phyloP scores from a whole-genome alignment of 73 alveolate genomes.

The Tetrahymena thermophila region DNA sequence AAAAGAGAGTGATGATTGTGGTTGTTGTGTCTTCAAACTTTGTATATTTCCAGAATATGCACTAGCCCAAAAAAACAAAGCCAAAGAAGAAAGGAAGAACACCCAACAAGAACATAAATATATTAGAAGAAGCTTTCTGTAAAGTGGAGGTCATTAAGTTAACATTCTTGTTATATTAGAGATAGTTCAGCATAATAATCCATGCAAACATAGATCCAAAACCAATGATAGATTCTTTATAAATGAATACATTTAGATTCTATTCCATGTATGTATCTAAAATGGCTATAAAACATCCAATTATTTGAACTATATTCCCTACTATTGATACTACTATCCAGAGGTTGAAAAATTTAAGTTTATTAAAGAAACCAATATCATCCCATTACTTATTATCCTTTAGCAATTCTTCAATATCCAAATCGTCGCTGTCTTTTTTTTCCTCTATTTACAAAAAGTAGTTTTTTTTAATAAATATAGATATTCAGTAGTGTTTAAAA shows the following conservation, averaged over 20 bases:
- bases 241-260: constrained; percentile 7
- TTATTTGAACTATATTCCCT: constrained; percentile 17
- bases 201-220: constrained; percentile 38
- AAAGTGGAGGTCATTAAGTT: constrained; percentile 22
- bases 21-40: background rate
- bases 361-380: background rate
- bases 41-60: constrained; percentile 27
- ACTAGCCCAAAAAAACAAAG: constrained; percentile 9
- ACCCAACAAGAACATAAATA: constrained; percentile 28
- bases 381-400: background rate
- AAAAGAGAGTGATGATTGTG: constrained; percentile 8
- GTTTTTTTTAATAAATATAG: background rate
- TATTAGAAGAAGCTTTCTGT: constrained; percentile 13
- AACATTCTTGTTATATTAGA: constrained; percentile 19
- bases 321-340: constrained; percentile 17
- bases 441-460: background rate
- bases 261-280: constrained; percentile 6
- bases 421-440: background rate
- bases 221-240: constrained; percentile 18
- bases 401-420: background rate
- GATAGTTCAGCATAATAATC: constrained; percentile 9
- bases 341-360: background rate
- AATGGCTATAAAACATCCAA: constrained; percentile 21
- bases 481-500: background rate
- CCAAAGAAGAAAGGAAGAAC: constrained; percentile 41